Evolutionary conservation across 768 basidiomycete genomes (phyloP).

Genomic region (Leccinellum rugosiceps): DNA sequence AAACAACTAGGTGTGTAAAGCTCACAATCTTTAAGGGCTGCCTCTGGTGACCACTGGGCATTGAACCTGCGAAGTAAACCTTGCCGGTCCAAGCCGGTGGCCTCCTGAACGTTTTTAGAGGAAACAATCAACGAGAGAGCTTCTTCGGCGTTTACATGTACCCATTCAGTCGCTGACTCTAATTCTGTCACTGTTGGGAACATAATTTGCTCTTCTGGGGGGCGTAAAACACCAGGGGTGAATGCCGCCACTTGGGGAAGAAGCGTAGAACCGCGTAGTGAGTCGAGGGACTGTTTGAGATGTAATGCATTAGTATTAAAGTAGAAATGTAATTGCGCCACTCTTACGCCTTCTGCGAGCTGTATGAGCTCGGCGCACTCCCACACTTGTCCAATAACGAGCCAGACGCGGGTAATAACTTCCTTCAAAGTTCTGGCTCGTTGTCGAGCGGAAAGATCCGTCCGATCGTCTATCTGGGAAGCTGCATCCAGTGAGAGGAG

Average conservation of each 20-base stretch:
- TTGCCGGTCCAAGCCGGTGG: conserved; percentile 60
- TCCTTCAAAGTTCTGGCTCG: conserved; percentile 58
- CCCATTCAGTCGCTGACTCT: conserved; percentile 22
- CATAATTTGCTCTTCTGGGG: conserved; percentile 42
- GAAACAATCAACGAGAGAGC: conserved; percentile 57
- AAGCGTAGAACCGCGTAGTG: conserved; percentile 34
- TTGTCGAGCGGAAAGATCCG: conserved; percentile 37
- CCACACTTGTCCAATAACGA: conserved; percentile 69
- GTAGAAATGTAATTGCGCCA: conserved; percentile 10
- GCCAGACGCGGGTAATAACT: conserved; percentile 63
- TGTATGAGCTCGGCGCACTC: conserved; percentile 51
- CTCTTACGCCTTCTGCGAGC: conserved; percentile 54
- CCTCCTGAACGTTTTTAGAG: conserved; percentile 53
- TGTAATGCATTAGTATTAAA: conserved; percentile 14
- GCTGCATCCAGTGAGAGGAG: conserved; percentile 67
- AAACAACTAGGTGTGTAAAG: conserved; percentile 13
- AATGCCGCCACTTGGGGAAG: conserved; percentile 36
- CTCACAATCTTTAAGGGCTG: conserved; percentile 76
- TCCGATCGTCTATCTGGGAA: conserved; percentile 40
- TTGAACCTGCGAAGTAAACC: conserved; percentile 53
- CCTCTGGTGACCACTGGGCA: conserved; percentile 67
- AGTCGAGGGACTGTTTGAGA: conserved; percentile 43
- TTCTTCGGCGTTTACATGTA: conserved; percentile 49
- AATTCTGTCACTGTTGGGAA: conserved; percentile 35
- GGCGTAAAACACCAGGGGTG: conserved; percentile 40